These are phyloP conservation scores for Sporormia fimetaria DNA, from an alignment of 495 filamentous ascomycete genomes.

Conservation along the genomic window DNA sequence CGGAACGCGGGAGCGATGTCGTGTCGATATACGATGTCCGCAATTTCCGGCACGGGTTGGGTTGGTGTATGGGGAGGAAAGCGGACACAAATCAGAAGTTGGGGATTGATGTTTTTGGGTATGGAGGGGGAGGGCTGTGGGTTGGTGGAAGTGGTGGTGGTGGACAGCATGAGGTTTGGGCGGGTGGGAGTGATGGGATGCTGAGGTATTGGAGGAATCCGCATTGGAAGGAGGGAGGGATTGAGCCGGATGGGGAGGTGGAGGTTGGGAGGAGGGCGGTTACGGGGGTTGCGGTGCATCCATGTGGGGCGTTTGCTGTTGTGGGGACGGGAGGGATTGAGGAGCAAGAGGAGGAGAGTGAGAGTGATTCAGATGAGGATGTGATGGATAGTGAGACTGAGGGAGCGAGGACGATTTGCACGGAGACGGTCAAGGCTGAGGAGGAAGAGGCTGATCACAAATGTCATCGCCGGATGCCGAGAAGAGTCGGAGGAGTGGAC, in stretches of 20 bases:
- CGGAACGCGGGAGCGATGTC: conserved; percentile 67
- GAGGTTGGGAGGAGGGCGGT: conserved; percentile 13
- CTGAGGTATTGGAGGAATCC: conserved; percentile 64
- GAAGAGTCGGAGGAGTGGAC: neutral
- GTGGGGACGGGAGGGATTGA: neutral
- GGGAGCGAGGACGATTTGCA: neutral
- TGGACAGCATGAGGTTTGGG: conserved; percentile 66
- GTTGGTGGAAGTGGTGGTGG: conserved; percentile 24
- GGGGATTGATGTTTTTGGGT: conserved; percentile 61
- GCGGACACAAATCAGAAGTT: conserved; percentile 69
- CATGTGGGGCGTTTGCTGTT: neutral
- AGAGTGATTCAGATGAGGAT: no score
- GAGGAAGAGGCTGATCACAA: neutral
- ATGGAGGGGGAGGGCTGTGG: neutral
- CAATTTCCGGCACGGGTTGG: conserved; percentile 55
- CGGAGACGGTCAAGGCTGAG: neutral
- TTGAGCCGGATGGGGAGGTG: conserved; percentile 25
- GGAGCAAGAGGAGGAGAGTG: neutral
- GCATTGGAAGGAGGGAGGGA: conserved; percentile 35
- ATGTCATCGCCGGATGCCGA: neutral
- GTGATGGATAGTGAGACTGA: neutral
- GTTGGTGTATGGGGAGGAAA: conserved; percentile 56
- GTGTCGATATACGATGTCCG: conserved; percentile 77
- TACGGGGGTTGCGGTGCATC: conserved; percentile 3
- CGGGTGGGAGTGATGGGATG: conserved; percentile 65